phyloP scores from a whole-genome alignment of 169 alveolate genomes.

The Plasmodium malariae region DNA sequence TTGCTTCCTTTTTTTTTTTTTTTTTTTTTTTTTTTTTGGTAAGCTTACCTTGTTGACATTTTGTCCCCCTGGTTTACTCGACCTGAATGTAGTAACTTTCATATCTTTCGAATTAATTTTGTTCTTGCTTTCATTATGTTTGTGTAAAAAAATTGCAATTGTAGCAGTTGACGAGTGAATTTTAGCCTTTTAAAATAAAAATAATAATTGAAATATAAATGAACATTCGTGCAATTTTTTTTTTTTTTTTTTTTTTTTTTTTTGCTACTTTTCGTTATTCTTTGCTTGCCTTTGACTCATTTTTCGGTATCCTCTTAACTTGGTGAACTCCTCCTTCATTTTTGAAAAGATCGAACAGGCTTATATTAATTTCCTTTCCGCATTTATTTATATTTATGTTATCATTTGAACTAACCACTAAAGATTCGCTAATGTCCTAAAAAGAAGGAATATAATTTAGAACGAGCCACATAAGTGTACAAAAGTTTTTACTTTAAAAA shows the following conservation, averaged over 20 bases:
- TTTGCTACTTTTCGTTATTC: neutral
- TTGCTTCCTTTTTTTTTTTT: too few species aligned
- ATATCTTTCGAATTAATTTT: constrained; percentile 81
- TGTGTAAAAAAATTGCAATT: constrained; percentile 82
- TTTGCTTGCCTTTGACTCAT: constrained; percentile 79
- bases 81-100: constrained; percentile 84
- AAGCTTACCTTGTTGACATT: constrained; percentile 85
- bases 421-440: constrained; percentile 38
- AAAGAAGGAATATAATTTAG: too few species aligned
- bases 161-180: constrained; percentile 89
- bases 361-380: constrained; percentile 35
- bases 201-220: neutral
- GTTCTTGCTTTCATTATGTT: constrained; percentile 16
- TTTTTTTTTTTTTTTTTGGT: neutral
- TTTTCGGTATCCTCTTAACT: constrained; percentile 84
- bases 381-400: constrained; percentile 36
- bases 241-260: neutral
- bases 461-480: too few species aligned
- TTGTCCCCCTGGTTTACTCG: constrained; percentile 88
- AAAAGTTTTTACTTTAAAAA: too few species aligned
- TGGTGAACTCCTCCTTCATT: constrained; percentile 86
- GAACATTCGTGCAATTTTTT: neutral
- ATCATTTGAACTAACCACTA: constrained; percentile 19
- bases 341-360: constrained; percentile 81
- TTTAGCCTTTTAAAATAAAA: constrained; percentile 71